Base-by-base conservation (phyloP, 2,329 filamentous ascomycete genomes). In the Xylaria sp. region DNA sequence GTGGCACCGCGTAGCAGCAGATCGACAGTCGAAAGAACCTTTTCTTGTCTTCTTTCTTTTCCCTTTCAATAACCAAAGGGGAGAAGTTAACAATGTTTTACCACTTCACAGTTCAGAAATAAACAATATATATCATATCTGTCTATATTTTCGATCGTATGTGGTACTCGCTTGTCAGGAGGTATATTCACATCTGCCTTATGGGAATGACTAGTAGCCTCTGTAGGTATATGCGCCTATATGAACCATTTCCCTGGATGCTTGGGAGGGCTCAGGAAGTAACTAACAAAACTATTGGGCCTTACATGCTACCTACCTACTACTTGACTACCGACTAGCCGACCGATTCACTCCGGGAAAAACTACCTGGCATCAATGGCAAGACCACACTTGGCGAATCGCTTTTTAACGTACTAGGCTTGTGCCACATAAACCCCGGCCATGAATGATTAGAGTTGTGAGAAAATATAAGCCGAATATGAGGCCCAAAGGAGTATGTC, bases 321-420 rank as follows among this genome's bases (percentile, higher is more conserved):
- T n/a, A n/a, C n/a, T n/a, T n/a, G n/a, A n/a, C n/a, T n/a, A n/a
- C n/a, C n/a, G n/a, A n/a, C n/a, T n/a, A n/a, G n/a, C n/a, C n/a
- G n/a, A n/a, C n/a, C n/a, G n/a, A n/a, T n/a, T n/a, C n/a, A n/a
- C n/a, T n/a, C n/a, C n/a, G n/a, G n/a, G n/a, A n/a, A n/a, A n/a
- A n/a, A n/a, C n/a, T n/a, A n/a, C n/a, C n/a, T n/a, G n/a, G n/a
- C n/a, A n/a, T n/a, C n/a, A n/a, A n/a, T 55, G 22, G 22, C 27
- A 31, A 55, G 53, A 42, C 29, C 13, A 42, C 36, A 29, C 53
- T 55, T 39, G 53, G 53, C 53, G 36, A 27, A 42, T 42, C 36
- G 53, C 53, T 29, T 42, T 36, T 42, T 36, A 55, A 55, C 53
- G 29, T 29, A 22, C 36, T 29, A 29, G 15, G 13, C 9, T 20